Evolutionary conservation across 1,284 basidiomycete genomes (phyloP).

Genomic region (Trichosporon sp.): DNA sequence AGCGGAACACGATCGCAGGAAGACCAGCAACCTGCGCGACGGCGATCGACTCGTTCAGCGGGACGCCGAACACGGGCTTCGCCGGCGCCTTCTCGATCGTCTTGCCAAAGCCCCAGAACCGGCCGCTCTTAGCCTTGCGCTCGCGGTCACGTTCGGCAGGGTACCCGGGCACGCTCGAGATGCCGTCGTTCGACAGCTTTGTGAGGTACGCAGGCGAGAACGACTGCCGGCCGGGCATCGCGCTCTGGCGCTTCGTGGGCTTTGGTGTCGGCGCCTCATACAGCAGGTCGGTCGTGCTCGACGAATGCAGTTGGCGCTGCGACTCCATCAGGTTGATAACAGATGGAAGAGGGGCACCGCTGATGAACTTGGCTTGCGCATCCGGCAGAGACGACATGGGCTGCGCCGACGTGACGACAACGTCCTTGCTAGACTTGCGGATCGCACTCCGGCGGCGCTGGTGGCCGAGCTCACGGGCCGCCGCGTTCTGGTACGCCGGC

Average conservation of each 20-base stretch:
- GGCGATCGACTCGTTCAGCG: slow-evolving; percentile 79
- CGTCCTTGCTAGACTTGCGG: slow-evolving; percentile 58
- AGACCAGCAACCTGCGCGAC: slow-evolving; percentile 83
- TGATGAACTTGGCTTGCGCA: slow-evolving; percentile 59
- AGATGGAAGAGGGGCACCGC: slow-evolving; percentile 49
- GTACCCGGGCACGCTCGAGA: slow-evolving; percentile 30
- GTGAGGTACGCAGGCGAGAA: slow-evolving; percentile 43
- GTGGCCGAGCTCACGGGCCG: slow-evolving; percentile 7
- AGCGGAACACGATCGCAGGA: slow-evolving; percentile 90
- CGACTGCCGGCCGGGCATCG: slow-evolving; percentile 35
- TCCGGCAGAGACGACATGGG: slow-evolving; percentile 62
- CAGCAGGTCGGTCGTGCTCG: slow-evolving; percentile 12
- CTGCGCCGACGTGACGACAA: slow-evolving; percentile 56
- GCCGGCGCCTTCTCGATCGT: slow-evolving; percentile 51
- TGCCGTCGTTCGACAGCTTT: slow-evolving; percentile 36
- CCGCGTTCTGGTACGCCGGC: slow-evolving; percentile 2
- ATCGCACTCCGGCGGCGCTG: slow-evolving; percentile 32
- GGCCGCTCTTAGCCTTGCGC: slow-evolving; percentile 81
- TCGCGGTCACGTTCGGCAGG: slow-evolving; percentile 58
- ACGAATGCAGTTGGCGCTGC: slow-evolving; percentile 22
- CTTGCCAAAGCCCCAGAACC: slow-evolving; percentile 73
- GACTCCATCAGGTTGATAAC: slow-evolving; percentile 48
- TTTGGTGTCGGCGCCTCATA: slow-evolving; percentile 22
- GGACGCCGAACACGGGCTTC: slow-evolving; percentile 82
- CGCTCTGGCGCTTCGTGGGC: slow-evolving; percentile 40